These are phyloP conservation scores for Entomortierella lignicola DNA, from an alignment of 192 early-diverging fungal genomes.

Conservation along the genomic window DNA sequence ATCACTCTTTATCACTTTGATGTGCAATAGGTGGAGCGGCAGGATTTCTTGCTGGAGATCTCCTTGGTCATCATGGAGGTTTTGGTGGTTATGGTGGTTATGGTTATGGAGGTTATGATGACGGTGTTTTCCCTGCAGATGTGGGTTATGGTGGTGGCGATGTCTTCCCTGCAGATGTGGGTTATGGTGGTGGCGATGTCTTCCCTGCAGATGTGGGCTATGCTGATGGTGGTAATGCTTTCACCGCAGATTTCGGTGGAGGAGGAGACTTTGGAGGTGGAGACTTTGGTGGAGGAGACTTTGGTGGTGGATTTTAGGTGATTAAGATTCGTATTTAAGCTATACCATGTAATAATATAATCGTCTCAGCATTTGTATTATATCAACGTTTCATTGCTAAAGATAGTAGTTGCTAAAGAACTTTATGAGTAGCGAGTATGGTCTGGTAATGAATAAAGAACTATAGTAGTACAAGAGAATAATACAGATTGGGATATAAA, in stretches of 20 bases:
- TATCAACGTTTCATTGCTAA: neutral
- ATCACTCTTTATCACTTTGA: neutral
- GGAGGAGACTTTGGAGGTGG: constrained; percentile 37
- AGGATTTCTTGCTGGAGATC: constrained; percentile 31
- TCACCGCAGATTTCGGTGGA: constrained; percentile 21
- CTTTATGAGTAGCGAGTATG: neutral
- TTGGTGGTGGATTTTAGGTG: constrained; percentile 22
- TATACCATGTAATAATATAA: constrained; percentile 3
- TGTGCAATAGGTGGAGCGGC: constrained; percentile 34
- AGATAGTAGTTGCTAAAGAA: neutral
- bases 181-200: neutral
- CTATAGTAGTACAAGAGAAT: neutral
- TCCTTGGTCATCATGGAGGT: constrained; percentile 13
- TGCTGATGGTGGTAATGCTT: constrained; percentile 11
- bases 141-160: too few relatives aligned
- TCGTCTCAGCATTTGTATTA: neutral
- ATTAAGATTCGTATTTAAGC: neutral
- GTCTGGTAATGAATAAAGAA: neutral
- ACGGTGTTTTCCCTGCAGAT: too few relatives aligned
- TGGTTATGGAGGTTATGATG: too few relatives aligned
- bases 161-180: too few relatives aligned
- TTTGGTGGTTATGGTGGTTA: too few relatives aligned
- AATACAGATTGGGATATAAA: neutral
- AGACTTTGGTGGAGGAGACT: constrained; percentile 31
- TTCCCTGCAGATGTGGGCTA: neutral